Conservation (phyloP, 352 stramenopile species). For the Globisporangium uncinulatum region DNA sequence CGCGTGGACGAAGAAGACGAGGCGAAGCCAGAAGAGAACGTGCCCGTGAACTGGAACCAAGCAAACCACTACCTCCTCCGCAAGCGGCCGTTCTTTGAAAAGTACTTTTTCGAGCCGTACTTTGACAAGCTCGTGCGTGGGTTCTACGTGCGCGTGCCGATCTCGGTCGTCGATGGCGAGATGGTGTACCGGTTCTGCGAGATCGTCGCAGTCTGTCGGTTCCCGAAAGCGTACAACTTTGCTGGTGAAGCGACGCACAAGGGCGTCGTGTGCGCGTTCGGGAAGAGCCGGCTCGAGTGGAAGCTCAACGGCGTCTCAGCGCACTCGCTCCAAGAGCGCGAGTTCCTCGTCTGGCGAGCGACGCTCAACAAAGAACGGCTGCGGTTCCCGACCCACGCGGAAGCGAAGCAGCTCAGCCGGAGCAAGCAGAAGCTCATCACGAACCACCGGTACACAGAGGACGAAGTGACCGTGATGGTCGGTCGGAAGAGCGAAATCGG, state of each 20-base stretch:
- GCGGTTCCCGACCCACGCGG: conserved; percentile 63
- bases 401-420: conserved; percentile 55
- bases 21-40: conserved; percentile 52
- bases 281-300: conserved; percentile 74
- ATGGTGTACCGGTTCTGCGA: conserved; percentile 86
- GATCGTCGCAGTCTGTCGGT: conserved; percentile 56
- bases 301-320: conserved; percentile 64
- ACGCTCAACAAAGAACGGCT: conserved; percentile 75
- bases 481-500: conserved; percentile 63
- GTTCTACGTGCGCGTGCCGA: conserved; percentile 67
- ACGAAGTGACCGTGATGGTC: conserved; percentile 79
- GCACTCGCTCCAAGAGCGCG: conserved; percentile 67
- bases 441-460: conserved; percentile 75
- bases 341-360: conserved; percentile 79
- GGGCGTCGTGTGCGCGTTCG: conserved; percentile 69
- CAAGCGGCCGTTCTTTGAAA: conserved; percentile 74
- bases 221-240: conserved; percentile 62
- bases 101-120: conserved; percentile 84
- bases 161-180: conserved; percentile 62
- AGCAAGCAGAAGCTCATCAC: conserved; percentile 66
- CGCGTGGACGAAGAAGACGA: conserved; percentile 39
- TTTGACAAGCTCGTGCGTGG: conserved; percentile 76
- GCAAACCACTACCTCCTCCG: conserved; percentile 77
- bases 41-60: conserved; percentile 68
- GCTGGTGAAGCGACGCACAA: conserved; percentile 65